Percentiles rank a stretch among this genome's conserved stretches.
These are phyloP conservation scores for Nakataea oryzae DNA, from an alignment of 2,329 filamentous ascomycete species.

Conservation along the genomic window DNA sequence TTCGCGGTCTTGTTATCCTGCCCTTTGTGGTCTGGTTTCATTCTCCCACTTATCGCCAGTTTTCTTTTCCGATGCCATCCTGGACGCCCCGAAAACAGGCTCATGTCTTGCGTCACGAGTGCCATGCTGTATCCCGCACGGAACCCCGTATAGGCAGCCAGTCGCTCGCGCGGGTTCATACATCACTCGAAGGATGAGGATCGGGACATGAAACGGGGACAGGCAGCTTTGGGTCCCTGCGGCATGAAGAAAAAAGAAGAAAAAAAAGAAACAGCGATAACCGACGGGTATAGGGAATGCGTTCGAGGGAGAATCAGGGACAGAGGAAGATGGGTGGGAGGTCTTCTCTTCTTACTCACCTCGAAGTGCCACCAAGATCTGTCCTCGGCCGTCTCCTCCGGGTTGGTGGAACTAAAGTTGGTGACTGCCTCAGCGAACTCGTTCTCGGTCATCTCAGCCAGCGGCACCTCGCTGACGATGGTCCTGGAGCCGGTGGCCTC, in stretches of 20 bases:
- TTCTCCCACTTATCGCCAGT: background rate
- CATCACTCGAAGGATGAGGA: background rate
- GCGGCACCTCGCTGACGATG: constrained; percentile 58
- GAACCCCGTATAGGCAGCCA: background rate
- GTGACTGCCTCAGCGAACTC: constrained; percentile 44
- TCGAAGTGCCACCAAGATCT: constrained; percentile 63
- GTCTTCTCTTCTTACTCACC: constrained; percentile 25
- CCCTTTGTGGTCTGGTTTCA: background rate
- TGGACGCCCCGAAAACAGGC: background rate
- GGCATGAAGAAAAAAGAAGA: background rate
- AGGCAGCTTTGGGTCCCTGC: background rate
- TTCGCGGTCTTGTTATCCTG: background rate
- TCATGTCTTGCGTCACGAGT: background rate
- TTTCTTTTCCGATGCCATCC: background rate
- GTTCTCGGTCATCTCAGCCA: constrained; percentile 54
- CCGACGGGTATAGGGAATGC: background rate
- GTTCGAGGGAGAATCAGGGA: background rate
- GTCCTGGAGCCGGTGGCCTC: constrained; percentile 50
- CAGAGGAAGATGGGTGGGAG: background rate
- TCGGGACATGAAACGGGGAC: background rate
- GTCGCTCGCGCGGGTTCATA: background rate
- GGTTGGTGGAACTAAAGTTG: constrained; percentile 16
- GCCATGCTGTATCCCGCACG: background rate
- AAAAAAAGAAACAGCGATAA: background rate
- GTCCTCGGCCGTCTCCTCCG: constrained; percentile 5